Percentiles rank a stretch among this genome's conserved stretches.
phyloP scores from a whole-genome alignment of 1,284 basidiomycete species.

The Exobasidium cylindrosporum region DNA sequence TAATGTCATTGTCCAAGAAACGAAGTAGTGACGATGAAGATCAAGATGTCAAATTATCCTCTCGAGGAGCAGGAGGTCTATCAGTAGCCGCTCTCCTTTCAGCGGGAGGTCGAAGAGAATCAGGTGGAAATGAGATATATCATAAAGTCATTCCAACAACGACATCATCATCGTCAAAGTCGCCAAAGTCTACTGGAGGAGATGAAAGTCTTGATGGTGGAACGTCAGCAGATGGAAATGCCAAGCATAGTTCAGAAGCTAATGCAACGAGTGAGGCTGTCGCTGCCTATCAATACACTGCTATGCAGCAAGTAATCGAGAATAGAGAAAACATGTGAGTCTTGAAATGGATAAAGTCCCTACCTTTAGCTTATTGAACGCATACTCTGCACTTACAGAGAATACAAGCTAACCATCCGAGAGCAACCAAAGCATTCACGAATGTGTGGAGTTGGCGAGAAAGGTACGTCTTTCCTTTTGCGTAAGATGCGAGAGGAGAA shows the following conservation, averaged over 20 bases:
- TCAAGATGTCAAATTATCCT: too few relatives aligned
- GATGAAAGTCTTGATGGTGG: too few relatives aligned
- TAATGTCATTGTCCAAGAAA: too few relatives aligned
- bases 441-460: slow-evolving; percentile 61
- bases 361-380: neutral
- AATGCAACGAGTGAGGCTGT: slow-evolving; percentile 4
- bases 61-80: too few relatives aligned
- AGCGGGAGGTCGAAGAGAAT: neutral
- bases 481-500: neutral
- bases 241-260: neutral
- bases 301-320: slow-evolving; percentile 37
- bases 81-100: neutral
- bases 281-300: slow-evolving; percentile 41
- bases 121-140: too few relatives aligned
- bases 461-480: too few relatives aligned
- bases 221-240: neutral
- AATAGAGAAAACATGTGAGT: slow-evolving; percentile 37
- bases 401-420: slow-evolving; percentile 44
- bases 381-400: slow-evolving; percentile 17
- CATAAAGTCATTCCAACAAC: too few relatives aligned
- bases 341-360: too few relatives aligned
- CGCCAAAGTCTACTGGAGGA: too few relatives aligned
- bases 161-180: neutral
- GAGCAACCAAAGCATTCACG: slow-evolving; percentile 51
- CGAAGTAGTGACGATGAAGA: too few relatives aligned